Evolutionary conservation across 768 basidiomycete species (phyloP), one percentile per base, ranked within the genome.

Genomic region (Suillus bovinus): DNA sequence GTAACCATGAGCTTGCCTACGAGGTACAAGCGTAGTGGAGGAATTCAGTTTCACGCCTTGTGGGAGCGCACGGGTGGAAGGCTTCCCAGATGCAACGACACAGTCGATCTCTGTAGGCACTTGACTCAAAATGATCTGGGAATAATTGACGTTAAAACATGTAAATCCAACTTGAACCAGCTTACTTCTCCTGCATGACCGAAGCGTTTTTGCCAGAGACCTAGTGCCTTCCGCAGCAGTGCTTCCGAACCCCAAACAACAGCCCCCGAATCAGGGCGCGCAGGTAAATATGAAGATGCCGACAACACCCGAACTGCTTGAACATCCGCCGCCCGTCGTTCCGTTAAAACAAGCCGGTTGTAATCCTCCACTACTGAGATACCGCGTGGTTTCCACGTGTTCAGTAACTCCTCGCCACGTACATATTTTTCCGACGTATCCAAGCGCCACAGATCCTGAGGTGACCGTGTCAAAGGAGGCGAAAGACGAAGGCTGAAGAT

Each of bases 361-460:
- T 93, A 91, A 70, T 98, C 96, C 66, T 96, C 88, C 31, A 99
- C 89, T 11, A 94, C 87, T 1, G 89, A 89, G 31, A 98, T 83
- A 10, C 96, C 93, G 50, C 96, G 84, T 49, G 96, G 88, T 67
- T 87, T 90, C 96, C 96, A 99, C 22, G 81, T 74, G 7, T 83
- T 87, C 33, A 99, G 81, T 4, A 81, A 75, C 69, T 98, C 96
- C 72, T 99, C 96, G 9, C 96, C 96, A 50, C 89, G 84, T 0
- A 99, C 95, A 75, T 96, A 98, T 73, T 94, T 96, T 76, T 93
- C 91, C 33, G 92, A 88, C 1, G 96, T 98, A 77, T 99, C 94
- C 58, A 99, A 80, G 44, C 95, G 81, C 97, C 96, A 98, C 16
- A 99, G 80, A 65, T 98, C 95, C 71, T 87, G 87, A 2, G 93